A percentile compares a stretch with the other conserved stretches of the same genome.
These are phyloP conservation scores for Phylloporus rhodoxanthus DNA, from an alignment of 768 basidiomycete genomes.

Conservation along the genomic window DNA sequence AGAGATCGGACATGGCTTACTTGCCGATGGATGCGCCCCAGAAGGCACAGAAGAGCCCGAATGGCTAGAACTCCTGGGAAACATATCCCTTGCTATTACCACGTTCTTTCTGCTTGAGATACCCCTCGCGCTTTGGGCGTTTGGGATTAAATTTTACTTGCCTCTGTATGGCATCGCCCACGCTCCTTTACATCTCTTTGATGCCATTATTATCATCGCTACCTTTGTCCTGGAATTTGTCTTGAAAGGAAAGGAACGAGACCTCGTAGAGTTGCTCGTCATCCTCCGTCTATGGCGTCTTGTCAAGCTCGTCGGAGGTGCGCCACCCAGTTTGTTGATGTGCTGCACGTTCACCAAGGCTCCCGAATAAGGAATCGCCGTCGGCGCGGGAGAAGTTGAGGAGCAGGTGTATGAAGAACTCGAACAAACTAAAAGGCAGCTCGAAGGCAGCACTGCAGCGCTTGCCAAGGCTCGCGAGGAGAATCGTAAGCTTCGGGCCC, in stretches of 20 bases:
- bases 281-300: slow-evolving; percentile 76
- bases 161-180: slow-evolving; percentile 53
- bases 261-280: slow-evolving; percentile 65
- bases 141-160: slow-evolving; percentile 57
- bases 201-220: slow-evolving; percentile 60
- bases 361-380: slow-evolving; percentile 53
- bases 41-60: slow-evolving; percentile 40
- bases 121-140: slow-evolving; percentile 59
- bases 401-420: slow-evolving; percentile 50
- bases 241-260: slow-evolving; percentile 61
- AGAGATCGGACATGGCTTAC: slow-evolving; percentile 64
- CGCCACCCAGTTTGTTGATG: slow-evolving; percentile 4
- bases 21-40: slow-evolving; percentile 46
- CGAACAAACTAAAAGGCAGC: slow-evolving; percentile 41
- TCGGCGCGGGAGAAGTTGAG: slow-evolving; percentile 66
- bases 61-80: slow-evolving; percentile 60
- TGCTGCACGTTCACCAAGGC: not conserved
- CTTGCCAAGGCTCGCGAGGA: slow-evolving; percentile 46
- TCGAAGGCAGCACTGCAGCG: slow-evolving; percentile 40
- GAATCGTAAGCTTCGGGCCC: slow-evolving; percentile 46
- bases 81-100: slow-evolving; percentile 63
- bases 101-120: slow-evolving; percentile 75
- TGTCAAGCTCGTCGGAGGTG: slow-evolving; percentile 65
- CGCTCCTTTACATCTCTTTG: slow-evolving; percentile 66
- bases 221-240: slow-evolving; percentile 72